phyloP scores from a whole-genome alignment of 768 basidiomycete species.

The Termitomyces sp. region DNA sequence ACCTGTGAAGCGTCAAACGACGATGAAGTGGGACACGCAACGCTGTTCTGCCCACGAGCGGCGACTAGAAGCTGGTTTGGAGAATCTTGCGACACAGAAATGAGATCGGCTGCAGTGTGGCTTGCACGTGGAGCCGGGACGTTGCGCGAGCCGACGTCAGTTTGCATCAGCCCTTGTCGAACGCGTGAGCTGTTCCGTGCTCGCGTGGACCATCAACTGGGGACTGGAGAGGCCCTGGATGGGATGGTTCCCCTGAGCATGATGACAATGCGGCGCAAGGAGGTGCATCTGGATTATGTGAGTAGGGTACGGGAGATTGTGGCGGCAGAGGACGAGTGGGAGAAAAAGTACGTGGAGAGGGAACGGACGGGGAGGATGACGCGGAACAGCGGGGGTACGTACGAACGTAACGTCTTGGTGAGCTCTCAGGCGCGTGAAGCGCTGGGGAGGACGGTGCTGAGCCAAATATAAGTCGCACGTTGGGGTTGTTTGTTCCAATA shows the following conservation, averaged over 20 bases:
- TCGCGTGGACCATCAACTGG: conserved; percentile 44
- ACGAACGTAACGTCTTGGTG: conserved; percentile 43
- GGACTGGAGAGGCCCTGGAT: conserved; percentile 46
- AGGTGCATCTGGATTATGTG: conserved; percentile 65
- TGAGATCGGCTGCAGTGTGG: conserved; percentile 34
- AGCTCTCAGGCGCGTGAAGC: conserved; percentile 33
- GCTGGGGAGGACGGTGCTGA: conserved; percentile 27
- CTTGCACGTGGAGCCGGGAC: conserved; percentile 46
- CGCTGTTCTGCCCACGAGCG: conserved; percentile 35
- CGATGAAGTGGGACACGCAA: conserved; percentile 55
- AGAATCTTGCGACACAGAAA: conserved; percentile 4
- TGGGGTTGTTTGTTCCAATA: conserved; percentile 36
- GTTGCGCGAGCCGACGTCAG: conserved; percentile 31
- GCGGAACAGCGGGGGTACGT: conserved; percentile 51
- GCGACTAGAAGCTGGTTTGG: conserved; percentile 20
- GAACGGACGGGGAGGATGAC: conserved; percentile 44
- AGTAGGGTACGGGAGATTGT: conserved; percentile 70
- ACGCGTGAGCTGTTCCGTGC: conserved; percentile 34
- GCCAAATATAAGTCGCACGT: conserved; percentile 22
- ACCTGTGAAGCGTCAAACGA: conserved; percentile 39
- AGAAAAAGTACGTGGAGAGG: conserved; percentile 24
- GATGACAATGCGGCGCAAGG: conserved; percentile 41
- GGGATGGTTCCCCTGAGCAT: conserved; percentile 43
- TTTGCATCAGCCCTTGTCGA: conserved; percentile 29
- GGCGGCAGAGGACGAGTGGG: conserved; percentile 58